Base-by-base conservation (phyloP, 352 stramenopile species). In the Globisporangium cystogenes region DNA sequence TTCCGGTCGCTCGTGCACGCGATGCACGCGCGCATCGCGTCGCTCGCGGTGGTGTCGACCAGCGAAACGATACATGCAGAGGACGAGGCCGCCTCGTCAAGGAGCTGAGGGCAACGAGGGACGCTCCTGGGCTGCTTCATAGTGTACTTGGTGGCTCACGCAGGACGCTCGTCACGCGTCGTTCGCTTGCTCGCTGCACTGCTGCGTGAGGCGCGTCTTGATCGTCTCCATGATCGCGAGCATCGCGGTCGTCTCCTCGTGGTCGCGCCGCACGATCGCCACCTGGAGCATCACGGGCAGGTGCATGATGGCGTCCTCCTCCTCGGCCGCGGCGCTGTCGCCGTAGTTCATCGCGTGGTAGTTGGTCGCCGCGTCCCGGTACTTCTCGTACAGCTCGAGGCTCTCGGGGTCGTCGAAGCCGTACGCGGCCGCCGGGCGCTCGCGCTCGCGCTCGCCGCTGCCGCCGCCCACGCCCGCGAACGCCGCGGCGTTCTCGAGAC, bases 221-320 rank as follows among this genome's bases (percentile, higher is more conserved):
- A 94, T 80, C 10, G 74, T 80, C 45, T 91, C 68, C 14, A 92
- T 64, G 44, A 94, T 94, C 1, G 70, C 70, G 0, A 83, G 53
- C 81, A 94, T 91, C n/a, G 76, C 77, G 16, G 55, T 68, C 11
- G 66, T 71, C 56, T 94, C 83, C 29, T 94, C 83, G 29, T 73
- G 39, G 41, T 92, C 81, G 55, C 76, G 65, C 18, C 83, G 77
- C 51, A 94, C 64, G 6, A 88, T 55, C 2, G 82, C 70, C 23
- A 94, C 79, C 58, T 91, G 83, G 12, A 94, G 69, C 83, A 94
- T 94, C 18, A 94, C 83, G 0, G 83, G 83, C n/a, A 94, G 62
- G 43, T 94, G 83, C 83, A 94, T 94, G 62, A 94, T 92, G 39
- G 83, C 83, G 60, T 94, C 83, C 69, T 94, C 83, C 66, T 94